Percentiles rank a stretch among this genome's conserved stretches.
Evolutionary conservation across 805 yeast species (phyloP).

Genomic region (Kazachstania kunashirensis): DNA sequence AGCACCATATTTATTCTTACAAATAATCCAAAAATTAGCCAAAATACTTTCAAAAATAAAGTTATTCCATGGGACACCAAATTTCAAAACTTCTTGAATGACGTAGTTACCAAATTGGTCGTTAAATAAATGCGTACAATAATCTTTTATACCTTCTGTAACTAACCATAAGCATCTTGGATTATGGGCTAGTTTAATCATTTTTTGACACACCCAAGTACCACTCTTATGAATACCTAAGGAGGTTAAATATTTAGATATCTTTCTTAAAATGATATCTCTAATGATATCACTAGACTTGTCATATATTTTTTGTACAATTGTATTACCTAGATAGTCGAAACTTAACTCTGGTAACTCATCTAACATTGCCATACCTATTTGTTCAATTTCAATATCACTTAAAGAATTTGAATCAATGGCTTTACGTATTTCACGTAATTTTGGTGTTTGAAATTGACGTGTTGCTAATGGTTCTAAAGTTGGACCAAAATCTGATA

Average conservation of each 20-base stretch:
- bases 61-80: slow-evolving; percentile 80
- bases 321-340: slow-evolving; percentile 92
- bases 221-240: slow-evolving; percentile 96
- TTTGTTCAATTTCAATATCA: slow-evolving; percentile 65
- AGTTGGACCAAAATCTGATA: slow-evolving; percentile 55
- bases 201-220: slow-evolving; percentile 98
- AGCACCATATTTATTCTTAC: slow-evolving; percentile 88
- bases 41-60: slow-evolving; percentile 79
- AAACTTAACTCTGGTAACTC: slow-evolving; percentile 87
- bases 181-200: slow-evolving; percentile 63
- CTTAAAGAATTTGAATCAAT: slow-evolving; percentile 48
- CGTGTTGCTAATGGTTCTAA: slow-evolving; percentile 67
- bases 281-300: slow-evolving; percentile 59
- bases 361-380: slow-evolving; percentile 73
- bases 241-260: slow-evolving; percentile 74
- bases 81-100: slow-evolving; percentile 88
- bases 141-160: slow-evolving; percentile 63
- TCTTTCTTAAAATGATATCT: slow-evolving; percentile 67
- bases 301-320: slow-evolving; percentile 87
- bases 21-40: slow-evolving; percentile 66
- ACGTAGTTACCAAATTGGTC: slow-evolving; percentile 98
- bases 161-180: slow-evolving; percentile 56
- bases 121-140: slow-evolving; percentile 72
- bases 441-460: slow-evolving; percentile 77
- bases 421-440: slow-evolving; percentile 76